phyloP scores from a whole-genome alignment of 768 basidiomycete species.

The Rhodotorula diobovata region DNA sequence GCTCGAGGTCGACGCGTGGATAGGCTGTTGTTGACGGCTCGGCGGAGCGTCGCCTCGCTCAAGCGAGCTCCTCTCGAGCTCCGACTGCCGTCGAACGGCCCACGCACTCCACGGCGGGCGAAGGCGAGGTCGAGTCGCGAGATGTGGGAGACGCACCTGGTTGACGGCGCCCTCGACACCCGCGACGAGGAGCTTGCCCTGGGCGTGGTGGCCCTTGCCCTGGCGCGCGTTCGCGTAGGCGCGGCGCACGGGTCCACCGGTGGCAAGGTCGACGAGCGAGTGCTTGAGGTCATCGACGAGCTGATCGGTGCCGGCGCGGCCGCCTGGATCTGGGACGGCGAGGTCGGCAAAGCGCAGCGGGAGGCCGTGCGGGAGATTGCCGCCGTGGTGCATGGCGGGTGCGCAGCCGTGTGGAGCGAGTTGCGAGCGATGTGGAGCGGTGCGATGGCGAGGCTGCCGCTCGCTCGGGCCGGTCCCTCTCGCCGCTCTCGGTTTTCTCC shows the following conservation, averaged over 20 bases:
- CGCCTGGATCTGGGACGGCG: constrained; percentile 23
- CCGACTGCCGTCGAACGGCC: too few relatives aligned
- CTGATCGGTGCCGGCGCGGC: constrained; percentile 12
- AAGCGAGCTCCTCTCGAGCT: too few relatives aligned
- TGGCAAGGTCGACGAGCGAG: constrained; percentile 13
- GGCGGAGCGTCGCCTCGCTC: too few relatives aligned
- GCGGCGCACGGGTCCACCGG: constrained; percentile 20
- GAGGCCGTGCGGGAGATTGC: constrained; percentile 16
- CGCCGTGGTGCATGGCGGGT: background rate
- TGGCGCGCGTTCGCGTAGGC: background rate
- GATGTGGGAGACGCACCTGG: constrained; percentile 12
- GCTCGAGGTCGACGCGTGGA: background rate
- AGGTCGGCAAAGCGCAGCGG: constrained; percentile 33
- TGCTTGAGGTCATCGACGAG: constrained; percentile 21
- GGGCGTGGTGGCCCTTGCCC: background rate
- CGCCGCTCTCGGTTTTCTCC: background rate
- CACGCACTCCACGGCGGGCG: too few relatives aligned
- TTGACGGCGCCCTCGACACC: constrained; percentile 34
- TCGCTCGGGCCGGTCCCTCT: background rate
- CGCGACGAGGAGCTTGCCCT: constrained; percentile 16
- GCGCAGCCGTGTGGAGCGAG: too few relatives aligned
- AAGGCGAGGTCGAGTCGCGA: background rate
- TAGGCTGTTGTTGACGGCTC: background rate
- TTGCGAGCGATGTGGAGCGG: too few relatives aligned
- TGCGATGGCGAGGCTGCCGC: too few relatives aligned